Evolutionary conservation across 768 basidiomycete species (phyloP), one percentile per base, ranked within the genome.

Genomic region (Boletus rex-veris): DNA sequence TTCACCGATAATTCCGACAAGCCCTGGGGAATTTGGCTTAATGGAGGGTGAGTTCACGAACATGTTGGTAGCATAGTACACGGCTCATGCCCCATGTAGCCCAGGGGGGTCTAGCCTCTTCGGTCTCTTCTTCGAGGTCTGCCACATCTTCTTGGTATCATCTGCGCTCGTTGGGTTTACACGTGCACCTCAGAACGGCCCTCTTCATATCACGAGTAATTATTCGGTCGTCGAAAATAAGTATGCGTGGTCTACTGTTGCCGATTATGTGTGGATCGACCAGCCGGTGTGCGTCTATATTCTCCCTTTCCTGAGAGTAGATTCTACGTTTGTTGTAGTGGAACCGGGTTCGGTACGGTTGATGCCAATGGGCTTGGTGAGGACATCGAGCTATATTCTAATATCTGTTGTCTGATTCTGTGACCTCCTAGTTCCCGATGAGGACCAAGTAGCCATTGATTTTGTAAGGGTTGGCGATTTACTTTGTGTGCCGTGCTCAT

Each of bases 401-500:
- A 26, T 18, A 11, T 48, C 36, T 37, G 9, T 18, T 7, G 2
- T 16, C 18, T 56, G 10, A 60, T 11, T 3, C 16, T 19, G 21
- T 1, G 9, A 12, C 15, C 16, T 16, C 80, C 14, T 19, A 64
- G 85, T 82, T 54, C 64, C 73, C 18, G 76, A 80, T 43, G 84
- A 86, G 63, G 82, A 87, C 44, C 81, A 86, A 62, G 73, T 86
- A 71, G 85, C 77, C 9, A 61, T 60, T 26, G 75, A 76, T 57
- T 74, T 77, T 50, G 71, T 75, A 56, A 60, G 82, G 58, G 14
- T 37, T 30, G 10, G 4, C 35, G 16, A 19, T 42, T 24, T 33
- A 40, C 11, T 2, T 11, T 11, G 19, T 39, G 16, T 21, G 3
- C 16, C 4, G 36, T 43, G 33, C 49, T 52, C 3, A 58, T 44